These are phyloP conservation scores for Paradendryphiella salina DNA, from an alignment of 2,329 filamentous ascomycete species.

Conservation along the genomic window DNA sequence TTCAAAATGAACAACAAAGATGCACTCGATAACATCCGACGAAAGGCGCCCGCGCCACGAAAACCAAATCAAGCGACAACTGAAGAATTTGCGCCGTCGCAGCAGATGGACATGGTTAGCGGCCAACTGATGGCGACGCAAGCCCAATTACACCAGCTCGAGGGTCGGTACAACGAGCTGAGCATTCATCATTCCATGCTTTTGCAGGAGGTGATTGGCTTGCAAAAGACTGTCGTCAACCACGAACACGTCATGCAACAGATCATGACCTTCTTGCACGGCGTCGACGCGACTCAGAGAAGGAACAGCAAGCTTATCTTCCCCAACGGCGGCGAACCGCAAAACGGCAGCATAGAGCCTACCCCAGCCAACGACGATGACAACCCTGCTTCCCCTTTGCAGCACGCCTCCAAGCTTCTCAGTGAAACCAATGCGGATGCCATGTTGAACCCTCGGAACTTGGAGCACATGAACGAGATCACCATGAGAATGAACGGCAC, in stretches of 20 bases:
- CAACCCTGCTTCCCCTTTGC: conserved; percentile 67
- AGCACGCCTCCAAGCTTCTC: conserved; percentile 68
- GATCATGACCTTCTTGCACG: conserved; percentile 69
- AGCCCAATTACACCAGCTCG: conserved; percentile 85
- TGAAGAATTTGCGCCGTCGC: conserved; percentile 76
- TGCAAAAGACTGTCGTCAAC: conserved; percentile 72
- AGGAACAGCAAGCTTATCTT: conserved; percentile 60
- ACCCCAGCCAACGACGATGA: conserved; percentile 59
- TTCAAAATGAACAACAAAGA: conserved; percentile 96
- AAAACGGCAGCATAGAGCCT: conserved; percentile 50
- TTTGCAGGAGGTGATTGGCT: conserved; percentile 64
- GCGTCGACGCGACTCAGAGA: conserved; percentile 65
- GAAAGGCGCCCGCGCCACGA: conserved; percentile 89
- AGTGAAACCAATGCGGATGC: conserved; percentile 67
- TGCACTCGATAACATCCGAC: conserved; percentile 90
- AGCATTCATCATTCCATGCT: conserved; percentile 67
- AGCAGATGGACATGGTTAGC: conserved; percentile 87
- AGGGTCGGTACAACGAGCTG: conserved; percentile 82
- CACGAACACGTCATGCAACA: conserved; percentile 73
- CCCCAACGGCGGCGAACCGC: conserved; percentile 44
- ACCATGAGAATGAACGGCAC: conserved; percentile 59
- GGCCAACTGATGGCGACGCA: conserved; percentile 87
- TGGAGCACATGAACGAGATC: conserved; percentile 67
- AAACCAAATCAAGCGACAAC: conserved; percentile 60
- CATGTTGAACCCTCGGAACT: conserved; percentile 64